A percentile compares a stretch with the other conserved stretches of the same genome.
Evolutionary conservation across 306 rosid genomes (phyloP).

Genomic region (Begonia loranthoides): DNA sequence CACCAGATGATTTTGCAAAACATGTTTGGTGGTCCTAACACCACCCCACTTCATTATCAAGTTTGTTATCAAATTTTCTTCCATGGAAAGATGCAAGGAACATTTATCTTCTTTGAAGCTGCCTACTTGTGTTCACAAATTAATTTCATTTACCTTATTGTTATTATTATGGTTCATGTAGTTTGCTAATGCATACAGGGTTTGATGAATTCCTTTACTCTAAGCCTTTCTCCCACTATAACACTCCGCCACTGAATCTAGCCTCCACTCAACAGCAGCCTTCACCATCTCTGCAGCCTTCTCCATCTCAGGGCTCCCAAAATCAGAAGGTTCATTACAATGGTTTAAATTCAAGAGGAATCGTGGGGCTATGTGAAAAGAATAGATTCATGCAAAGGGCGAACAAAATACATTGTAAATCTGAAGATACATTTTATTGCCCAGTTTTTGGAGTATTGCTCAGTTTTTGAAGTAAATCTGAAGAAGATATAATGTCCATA

Average conservation of each 20-base stretch:
- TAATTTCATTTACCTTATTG: not conserved
- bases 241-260: slow-evolving; percentile 77
- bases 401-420: too few species aligned
- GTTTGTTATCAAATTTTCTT: slow-evolving; percentile 22
- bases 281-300: too few species aligned
- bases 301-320: slow-evolving; percentile 80
- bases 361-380: slow-evolving; percentile 33
- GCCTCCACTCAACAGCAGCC: slow-evolving; percentile 77
- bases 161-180: not conserved
- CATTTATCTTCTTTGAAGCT: not conserved
- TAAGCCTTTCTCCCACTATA: slow-evolving; percentile 93
- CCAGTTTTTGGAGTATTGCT: too few species aligned
- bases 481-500: too few species aligned
- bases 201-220: slow-evolving; percentile 83
- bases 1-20: slow-evolving; percentile 80
- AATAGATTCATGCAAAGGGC: too few species aligned
- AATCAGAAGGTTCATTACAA: slow-evolving; percentile 85
- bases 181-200: slow-evolving; percentile 35
- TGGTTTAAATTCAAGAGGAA: slow-evolving; percentile 44
- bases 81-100: slow-evolving; percentile 2
- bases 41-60: slow-evolving; percentile 93
- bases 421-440: too few species aligned
- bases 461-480: too few species aligned
- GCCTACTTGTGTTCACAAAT: not conserved
- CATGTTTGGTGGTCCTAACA: slow-evolving; percentile 62